These are phyloP conservation scores for Huntiella bhutanensis DNA, from an alignment of 2,329 filamentous ascomycete genomes.

Conservation along the genomic window DNA sequence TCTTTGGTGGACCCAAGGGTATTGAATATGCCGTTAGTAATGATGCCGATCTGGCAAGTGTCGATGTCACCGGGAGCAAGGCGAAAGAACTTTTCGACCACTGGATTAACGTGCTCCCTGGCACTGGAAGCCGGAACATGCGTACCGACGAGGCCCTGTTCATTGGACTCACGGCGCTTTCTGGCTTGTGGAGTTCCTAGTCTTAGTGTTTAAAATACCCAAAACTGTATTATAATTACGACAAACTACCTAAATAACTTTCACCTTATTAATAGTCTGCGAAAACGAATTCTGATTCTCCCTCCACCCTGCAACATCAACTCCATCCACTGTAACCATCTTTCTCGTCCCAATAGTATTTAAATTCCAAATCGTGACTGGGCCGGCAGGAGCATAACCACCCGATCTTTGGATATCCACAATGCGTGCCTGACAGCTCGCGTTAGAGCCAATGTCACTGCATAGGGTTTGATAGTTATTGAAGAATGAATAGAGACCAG, in stretches of 20 bases:
- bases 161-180: slow-evolving; percentile 52
- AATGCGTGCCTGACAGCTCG: slow-evolving; percentile 29
- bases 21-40: slow-evolving; percentile 56
- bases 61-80: slow-evolving; percentile 43
- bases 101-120: slow-evolving; percentile 66
- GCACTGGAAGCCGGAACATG: slow-evolving; percentile 66
- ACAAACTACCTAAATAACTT: slow-evolving; percentile 3
- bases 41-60: slow-evolving; percentile 33
- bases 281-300: slow-evolving; percentile 24
- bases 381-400: slow-evolving; percentile 10
- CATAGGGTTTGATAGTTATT: slow-evolving; percentile 38
- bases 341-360: slow-evolving; percentile 25
- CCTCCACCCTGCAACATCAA: slow-evolving; percentile 18
- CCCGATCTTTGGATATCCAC: slow-evolving; percentile 16
- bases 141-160: slow-evolving; percentile 69
- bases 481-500: slow-evolving; percentile 51
- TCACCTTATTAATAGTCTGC: slow-evolving; percentile 20
- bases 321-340: slow-evolving; percentile 22
- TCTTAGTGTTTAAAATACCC: background rate
- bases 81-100: slow-evolving; percentile 60
- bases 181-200: slow-evolving; percentile 29
- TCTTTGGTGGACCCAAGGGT: slow-evolving; percentile 66
- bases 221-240: background rate
- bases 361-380: slow-evolving; percentile 24
- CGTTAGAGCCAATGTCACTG: slow-evolving; percentile 22